Base-by-base conservation (phyloP, 1,139 yeast species). In the Geotrichum klebahnii region DNA sequence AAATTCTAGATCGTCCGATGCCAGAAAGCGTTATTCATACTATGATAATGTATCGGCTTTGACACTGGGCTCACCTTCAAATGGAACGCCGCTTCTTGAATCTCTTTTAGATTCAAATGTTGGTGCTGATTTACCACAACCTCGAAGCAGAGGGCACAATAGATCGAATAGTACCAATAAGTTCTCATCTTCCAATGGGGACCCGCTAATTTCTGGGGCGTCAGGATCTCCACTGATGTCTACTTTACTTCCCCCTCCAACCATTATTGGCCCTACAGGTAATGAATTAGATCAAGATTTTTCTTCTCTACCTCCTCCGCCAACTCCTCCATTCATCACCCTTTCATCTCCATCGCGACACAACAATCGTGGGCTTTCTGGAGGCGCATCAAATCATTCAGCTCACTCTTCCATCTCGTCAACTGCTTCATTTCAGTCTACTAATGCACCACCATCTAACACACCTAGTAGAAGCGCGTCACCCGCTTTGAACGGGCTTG, bases 331-430 rank as follows among this genome's bases (percentile, higher is more conserved):
- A 3, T 42, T 42, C 32, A 22, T 14, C 20, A 24, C 24, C 9
- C 10, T 10, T 12, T 12, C 19, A 6, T 20, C 39, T 3, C 33
- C 38, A 16, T 38, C 38, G 3, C 46, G 38, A 5, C 20, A 33
- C 22, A 23, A 5, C 5, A 16, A 24, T 3, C n/a, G n/a, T n/a
- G n/a, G n/a, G n/a, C n/a, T n/a, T n/a, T n/a, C 44, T 28, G 12
- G 17, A 6, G 22, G 10, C 14, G 12, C 20, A 2, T 20, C 39
- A 33, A 37, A 14, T 5, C 48, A 47, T 22, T 51, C 54, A 10
- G 33, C 48, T n/a, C 49, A 43, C 14, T 51, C 54, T 12, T 46
- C 52, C 12, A 31, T 42, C 23, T 45, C 50, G 3, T 43, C 54
- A n/a, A 35, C 16, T 20, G 29, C 33, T n/a, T 39, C 48, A 16